Percentiles rank a stretch among this genome's conserved stretches.
These are phyloP conservation scores for Diaporthe capsici DNA, from an alignment of 2,329 filamentous ascomycete species.

Conservation along the genomic window DNA sequence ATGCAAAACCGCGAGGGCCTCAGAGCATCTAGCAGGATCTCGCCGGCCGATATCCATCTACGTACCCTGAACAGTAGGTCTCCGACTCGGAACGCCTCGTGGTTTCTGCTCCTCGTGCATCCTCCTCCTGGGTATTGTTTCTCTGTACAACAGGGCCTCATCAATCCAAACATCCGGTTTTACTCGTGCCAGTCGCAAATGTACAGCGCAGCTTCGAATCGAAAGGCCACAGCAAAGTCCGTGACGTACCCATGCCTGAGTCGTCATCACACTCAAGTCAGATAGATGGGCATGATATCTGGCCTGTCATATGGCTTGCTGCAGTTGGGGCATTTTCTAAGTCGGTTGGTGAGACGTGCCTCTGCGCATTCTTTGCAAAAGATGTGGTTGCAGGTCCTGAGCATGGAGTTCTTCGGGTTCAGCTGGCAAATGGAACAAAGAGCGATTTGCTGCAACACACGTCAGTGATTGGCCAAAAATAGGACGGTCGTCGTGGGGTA, in stretches of 20 bases:
- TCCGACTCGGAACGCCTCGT: constrained; percentile 36
- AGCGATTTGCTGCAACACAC: constrained; percentile 72
- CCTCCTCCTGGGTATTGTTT: constrained; percentile 36
- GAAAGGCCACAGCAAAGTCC: constrained; percentile 5
- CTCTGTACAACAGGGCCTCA: constrained; percentile 32
- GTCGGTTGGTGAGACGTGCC: constrained; percentile 88
- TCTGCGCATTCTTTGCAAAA: constrained; percentile 95
- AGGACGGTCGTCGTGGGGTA: neutral
- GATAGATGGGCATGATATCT: constrained; percentile 84
- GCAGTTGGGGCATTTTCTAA: constrained; percentile 96
- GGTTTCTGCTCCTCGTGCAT: constrained; percentile 23
- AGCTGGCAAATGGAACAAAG: constrained; percentile 93
- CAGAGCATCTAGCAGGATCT: constrained; percentile 20
- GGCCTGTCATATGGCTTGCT: constrained; percentile 91
- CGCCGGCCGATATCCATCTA: constrained; percentile 34
- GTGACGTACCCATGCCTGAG: neutral
- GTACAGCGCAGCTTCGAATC: constrained; percentile 16
- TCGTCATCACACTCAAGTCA: constrained; percentile 39
- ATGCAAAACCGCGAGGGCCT: constrained; percentile 19
- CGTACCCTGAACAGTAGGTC: constrained; percentile 33
- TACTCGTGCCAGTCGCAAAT: constrained; percentile 13
- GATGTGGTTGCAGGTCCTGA: constrained; percentile 95
- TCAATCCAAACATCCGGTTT: constrained; percentile 30
- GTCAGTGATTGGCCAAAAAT: constrained; percentile 50
- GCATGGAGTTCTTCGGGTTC: constrained; percentile 92